phyloP scores from a whole-genome alignment of 2,329 filamentous ascomycete genomes.

The Neospermospora avenae region DNA sequence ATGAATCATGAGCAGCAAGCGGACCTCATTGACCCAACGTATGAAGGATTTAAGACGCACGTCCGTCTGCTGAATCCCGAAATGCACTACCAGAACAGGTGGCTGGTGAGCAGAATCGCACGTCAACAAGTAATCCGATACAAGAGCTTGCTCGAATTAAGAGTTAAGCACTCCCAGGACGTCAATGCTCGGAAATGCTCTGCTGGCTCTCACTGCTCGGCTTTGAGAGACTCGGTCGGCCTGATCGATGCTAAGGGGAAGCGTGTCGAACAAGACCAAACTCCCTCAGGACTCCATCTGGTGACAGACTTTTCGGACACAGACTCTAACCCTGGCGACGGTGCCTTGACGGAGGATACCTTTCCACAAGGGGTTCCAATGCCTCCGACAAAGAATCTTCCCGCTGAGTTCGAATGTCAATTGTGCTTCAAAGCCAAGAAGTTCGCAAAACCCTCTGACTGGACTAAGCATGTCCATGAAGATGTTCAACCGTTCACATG shows the following conservation, averaged over 20 bases:
- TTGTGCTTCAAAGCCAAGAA: constrained; percentile 83
- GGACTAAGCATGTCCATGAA: constrained; percentile 95
- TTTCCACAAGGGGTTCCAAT: constrained; percentile 80
- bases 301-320: constrained; percentile 53
- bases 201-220: constrained; percentile 60
- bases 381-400: constrained; percentile 72
- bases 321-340: constrained; percentile 66
- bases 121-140: constrained; percentile 78
- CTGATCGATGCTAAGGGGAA: constrained; percentile 59
- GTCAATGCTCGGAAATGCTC: constrained; percentile 56
- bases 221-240: constrained; percentile 62
- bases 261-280: constrained; percentile 55
- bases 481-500: constrained; percentile 92
- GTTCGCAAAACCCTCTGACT: constrained; percentile 88
- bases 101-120: constrained; percentile 76
- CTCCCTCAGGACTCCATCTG: constrained; percentile 51
- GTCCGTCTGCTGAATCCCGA: constrained; percentile 71
- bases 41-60: constrained; percentile 74
- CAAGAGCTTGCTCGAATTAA: constrained; percentile 68
- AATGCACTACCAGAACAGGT: constrained; percentile 53
- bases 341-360: constrained; percentile 64
- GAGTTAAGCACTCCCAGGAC: constrained; percentile 65
- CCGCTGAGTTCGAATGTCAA: constrained; percentile 86
- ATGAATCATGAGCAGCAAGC: constrained; percentile 60
- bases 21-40: constrained; percentile 66